Conservation (phyloP, 148 eudicot species). For the Nepenthes gracilis region DNA sequence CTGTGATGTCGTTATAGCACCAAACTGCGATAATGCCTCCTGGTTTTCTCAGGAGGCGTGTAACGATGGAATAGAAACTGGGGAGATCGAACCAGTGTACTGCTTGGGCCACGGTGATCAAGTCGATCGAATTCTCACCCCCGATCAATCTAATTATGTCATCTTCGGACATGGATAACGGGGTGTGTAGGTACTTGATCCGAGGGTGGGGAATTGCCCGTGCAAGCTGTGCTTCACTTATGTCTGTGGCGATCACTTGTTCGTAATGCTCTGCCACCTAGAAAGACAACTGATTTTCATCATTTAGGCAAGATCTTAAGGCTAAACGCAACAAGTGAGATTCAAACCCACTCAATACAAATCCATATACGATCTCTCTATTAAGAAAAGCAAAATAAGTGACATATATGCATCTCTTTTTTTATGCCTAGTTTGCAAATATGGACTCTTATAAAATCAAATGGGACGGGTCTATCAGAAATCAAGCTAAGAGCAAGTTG, state of each 20-base stretch:
- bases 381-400: too few relatives aligned
- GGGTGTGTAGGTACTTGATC: constrained; percentile 32
- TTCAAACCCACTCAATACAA: too few relatives aligned
- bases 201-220: constrained; percentile 52
- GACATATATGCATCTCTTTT: too few relatives aligned
- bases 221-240: constrained; percentile 49
- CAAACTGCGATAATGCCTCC: neutral
- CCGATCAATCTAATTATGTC: constrained; percentile 26
- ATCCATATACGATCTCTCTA: too few relatives aligned
- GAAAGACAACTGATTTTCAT: neutral
- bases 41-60: neutral
- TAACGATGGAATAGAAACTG: neutral
- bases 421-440: too few relatives aligned
- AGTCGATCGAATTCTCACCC: constrained; percentile 26
- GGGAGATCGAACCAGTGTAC: neutral
- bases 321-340: too few relatives aligned
- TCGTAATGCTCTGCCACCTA: constrained; percentile 43
- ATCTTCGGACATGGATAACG: constrained; percentile 17
- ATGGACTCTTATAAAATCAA: too few relatives aligned
- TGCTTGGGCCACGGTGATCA: constrained; percentile 36
- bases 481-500: too few relatives aligned
- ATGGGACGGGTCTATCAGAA: too few relatives aligned
- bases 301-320: neutral
- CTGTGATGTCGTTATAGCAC: neutral
- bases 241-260: constrained; percentile 63